These are phyloP conservation scores for Cutaneotrichosporon sp. DNA, from an alignment of 1,284 basidiomycete genomes.

Conservation along the genomic window DNA sequence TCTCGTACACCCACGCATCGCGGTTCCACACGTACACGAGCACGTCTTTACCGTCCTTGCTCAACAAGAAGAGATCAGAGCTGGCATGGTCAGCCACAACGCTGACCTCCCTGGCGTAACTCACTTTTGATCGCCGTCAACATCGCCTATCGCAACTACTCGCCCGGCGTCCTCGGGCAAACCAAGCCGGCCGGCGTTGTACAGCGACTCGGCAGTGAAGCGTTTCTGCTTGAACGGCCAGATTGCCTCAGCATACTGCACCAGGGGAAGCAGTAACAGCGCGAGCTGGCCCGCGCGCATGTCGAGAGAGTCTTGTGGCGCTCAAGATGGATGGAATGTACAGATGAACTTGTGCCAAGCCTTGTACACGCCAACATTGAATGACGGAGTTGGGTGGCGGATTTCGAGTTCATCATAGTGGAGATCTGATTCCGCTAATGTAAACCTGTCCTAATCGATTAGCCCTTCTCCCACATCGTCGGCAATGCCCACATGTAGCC, in stretches of 20 bases:
- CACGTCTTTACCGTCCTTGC: constrained; percentile 64
- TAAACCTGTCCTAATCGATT: too few species aligned
- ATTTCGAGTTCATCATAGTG: too few species aligned
- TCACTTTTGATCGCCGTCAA: constrained; percentile 90
- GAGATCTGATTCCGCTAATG: too few species aligned
- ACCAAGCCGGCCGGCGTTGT: constrained; percentile 75
- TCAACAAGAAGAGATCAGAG: constrained; percentile 73
- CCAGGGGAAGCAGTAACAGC: constrained; percentile 6
- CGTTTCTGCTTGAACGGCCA: constrained; percentile 81
- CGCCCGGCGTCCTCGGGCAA: constrained; percentile 60
- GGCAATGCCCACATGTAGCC: too few species aligned
- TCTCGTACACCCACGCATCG: constrained; percentile 48
- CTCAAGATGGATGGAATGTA: background rate
- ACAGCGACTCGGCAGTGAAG: constrained; percentile 77
- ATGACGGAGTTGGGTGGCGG: too few species aligned
- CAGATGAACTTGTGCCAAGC: background rate
- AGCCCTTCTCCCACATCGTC: too few species aligned
- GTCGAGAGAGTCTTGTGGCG: background rate
- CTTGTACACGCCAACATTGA: too few species aligned
- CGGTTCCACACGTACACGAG: constrained; percentile 79
- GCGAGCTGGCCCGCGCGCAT: constrained; percentile 12
- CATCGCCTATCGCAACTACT: constrained; percentile 86
- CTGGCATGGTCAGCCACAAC: constrained; percentile 49
- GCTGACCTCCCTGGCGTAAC: constrained; percentile 37
- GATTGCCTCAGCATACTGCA: constrained; percentile 6